phyloP scores from a whole-genome alignment of 2,329 filamentous ascomycete species.

The Aspergillus sp. region DNA sequence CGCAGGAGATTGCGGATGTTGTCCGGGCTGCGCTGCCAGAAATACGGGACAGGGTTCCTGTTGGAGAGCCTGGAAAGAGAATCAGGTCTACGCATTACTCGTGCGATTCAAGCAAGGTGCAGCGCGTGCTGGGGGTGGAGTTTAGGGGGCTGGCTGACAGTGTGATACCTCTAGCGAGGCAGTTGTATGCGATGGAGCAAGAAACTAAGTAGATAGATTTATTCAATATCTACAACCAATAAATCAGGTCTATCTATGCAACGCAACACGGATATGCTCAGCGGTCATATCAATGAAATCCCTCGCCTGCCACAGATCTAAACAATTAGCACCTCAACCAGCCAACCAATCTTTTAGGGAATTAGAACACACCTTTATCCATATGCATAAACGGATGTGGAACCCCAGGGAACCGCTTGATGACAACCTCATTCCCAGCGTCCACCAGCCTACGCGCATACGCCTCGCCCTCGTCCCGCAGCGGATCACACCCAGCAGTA shows the following conservation, averaged over 20 bases:
- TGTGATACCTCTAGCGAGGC: no score
- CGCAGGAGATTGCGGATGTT: no score
- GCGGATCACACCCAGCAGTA: constrained; percentile 37
- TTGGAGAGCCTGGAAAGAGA: no score
- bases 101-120: no score
- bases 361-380: background rate
- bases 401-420: constrained; percentile 28
- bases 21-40: no score
- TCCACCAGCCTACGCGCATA: constrained; percentile 23
- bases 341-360: no score
- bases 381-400: constrained; percentile 28
- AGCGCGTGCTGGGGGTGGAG: no score
- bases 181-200: background rate
- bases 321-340: background rate
- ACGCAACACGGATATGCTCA: background rate
- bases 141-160: no score
- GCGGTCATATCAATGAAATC: background rate
- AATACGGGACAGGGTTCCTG: no score
- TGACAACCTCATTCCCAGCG: constrained; percentile 25
- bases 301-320: background rate
- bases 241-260: background rate
- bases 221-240: no score
- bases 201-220: no score
- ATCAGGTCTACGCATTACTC: no score
- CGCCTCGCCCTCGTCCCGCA: constrained; percentile 36